Percentiles rank a stretch among this genome's conserved stretches.
These are phyloP conservation scores for Penicillium coprophilum DNA, from an alignment of 495 filamentous ascomycete genomes.

Conservation along the genomic window DNA sequence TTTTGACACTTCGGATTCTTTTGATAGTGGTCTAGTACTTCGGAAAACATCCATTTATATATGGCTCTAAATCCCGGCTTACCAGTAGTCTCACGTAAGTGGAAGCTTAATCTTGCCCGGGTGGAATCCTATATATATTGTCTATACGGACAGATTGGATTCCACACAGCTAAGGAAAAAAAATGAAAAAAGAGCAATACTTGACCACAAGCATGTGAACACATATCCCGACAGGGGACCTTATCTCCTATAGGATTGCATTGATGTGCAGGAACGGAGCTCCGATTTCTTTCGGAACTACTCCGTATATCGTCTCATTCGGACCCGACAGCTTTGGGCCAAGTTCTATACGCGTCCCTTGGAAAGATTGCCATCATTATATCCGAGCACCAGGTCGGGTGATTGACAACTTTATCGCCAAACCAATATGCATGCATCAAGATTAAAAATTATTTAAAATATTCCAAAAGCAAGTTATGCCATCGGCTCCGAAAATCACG, in stretches of 20 bases:
- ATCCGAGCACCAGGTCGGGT: slow-evolving; percentile 9
- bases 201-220: slow-evolving; percentile 2
- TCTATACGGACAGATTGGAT: too few species aligned
- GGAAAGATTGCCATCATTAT: neutral
- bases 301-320: too few species aligned
- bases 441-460: neutral
- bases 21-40: too few species aligned
- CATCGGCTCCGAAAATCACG: neutral
- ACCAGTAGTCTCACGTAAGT: slow-evolving; percentile 5
- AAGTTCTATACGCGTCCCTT: too few species aligned
- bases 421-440: neutral
- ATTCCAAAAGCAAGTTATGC: neutral
- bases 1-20: neutral
- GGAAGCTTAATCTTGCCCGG: neutral
- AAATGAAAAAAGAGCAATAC: neutral
- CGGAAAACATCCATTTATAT: too few species aligned
- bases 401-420: neutral
- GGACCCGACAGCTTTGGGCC: too few species aligned
- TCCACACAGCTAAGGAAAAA: too few species aligned
- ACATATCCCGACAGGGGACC: neutral
- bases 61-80: too few species aligned
- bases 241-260: slow-evolving; percentile 2
- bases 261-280: neutral
- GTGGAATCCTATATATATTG: too few species aligned
- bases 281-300: neutral